Base-by-base conservation (phyloP, 1,284 basidiomycete species). In the Somion occarium region DNA sequence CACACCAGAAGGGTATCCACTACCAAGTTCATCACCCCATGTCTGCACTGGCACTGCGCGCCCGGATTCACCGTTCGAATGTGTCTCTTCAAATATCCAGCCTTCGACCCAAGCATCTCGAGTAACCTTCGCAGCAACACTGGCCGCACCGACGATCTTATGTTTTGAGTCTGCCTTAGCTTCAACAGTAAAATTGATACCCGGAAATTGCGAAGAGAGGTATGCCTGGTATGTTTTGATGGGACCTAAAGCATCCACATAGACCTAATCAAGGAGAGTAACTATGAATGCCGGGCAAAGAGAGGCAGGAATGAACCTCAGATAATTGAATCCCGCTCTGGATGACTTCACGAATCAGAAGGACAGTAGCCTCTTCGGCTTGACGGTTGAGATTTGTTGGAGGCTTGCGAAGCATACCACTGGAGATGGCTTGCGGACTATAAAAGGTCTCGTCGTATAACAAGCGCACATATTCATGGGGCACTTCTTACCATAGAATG, bases 81-180 rank as follows among this genome's bases (percentile, higher is more conserved):
- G 50, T 24, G 67, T 66, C 64, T 91, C 88, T 63, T 88, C 84
- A 57, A 82, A 91, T 23, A 73, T 59, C 96, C 96, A 99, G 9
- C 78, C 76, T 50, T 96, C 88, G 19, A 99, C 76, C 69, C 93
- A 94, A 3, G 87, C 80, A 64, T 99, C 96, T 56, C 97, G 76
- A 0, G 96, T 99, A 20, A 95, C 94, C 69, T 99, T 99, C 3
- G 96, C 96, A 3, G 94, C 91, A 26, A 99, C 93, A 66, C 91
- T 94, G 2, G 96, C 97, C 4, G 96, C 96, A 19, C 93, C 90
- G 51, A 99, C 97, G 56, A 99, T 94, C 61, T 95, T 97, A 78
- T 86, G 99, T 58, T 93, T 85, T 18, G 88, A 88, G 67, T 99
- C 96, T 13, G 96, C 96, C 71, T 99, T 98, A 24, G 85, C 84